These are phyloP conservation scores for Vigna hirtella DNA, from an alignment of 306 rosid species.

Conservation along the genomic window DNA sequence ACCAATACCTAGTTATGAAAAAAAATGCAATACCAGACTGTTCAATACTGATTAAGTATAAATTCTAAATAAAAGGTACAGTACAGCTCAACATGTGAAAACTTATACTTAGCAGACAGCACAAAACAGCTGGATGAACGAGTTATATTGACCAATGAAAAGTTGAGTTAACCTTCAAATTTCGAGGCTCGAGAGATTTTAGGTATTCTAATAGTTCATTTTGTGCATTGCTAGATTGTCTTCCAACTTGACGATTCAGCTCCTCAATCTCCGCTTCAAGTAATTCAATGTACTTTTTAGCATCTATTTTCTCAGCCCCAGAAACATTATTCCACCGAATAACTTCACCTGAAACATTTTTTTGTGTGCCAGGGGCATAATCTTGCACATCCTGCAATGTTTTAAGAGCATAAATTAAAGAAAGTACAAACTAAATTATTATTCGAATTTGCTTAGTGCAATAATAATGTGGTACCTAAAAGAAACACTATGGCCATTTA, in stretches of 20 bases:
- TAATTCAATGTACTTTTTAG: conserved; percentile 90
- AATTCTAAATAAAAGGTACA: conserved; percentile 30
- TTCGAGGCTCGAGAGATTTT: conserved; percentile 95
- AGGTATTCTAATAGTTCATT: conserved; percentile 93
- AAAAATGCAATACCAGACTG: conserved; percentile 22
- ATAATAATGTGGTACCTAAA: neutral
- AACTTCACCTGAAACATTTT: conserved; percentile 93
- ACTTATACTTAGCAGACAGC: conserved; percentile 17
- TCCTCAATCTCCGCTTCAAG: conserved; percentile 97
- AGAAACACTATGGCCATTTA: conserved; percentile 15
- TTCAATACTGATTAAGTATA: conserved; percentile 20
- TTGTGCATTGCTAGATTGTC: conserved; percentile 76
- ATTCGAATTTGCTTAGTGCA: conserved; percentile 27
- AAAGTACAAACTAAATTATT: conserved; percentile 36
- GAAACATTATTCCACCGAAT: conserved; percentile 94
- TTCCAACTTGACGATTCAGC: conserved; percentile 85
- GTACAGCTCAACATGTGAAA: conserved; percentile 7
- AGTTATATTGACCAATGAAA: conserved; percentile 29
- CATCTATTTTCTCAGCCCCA: conserved; percentile 87
- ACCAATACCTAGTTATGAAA: conserved; percentile 30
- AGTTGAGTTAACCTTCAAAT: conserved; percentile 68
- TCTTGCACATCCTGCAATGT: conserved; percentile 78
- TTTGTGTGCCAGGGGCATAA: conserved; percentile 94
- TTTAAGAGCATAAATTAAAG: conserved; percentile 40
- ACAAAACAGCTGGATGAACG: conserved; percentile 22